Base-by-base conservation (phyloP, 352 stramenopile species). In the Aphanomyces astaci region DNA sequence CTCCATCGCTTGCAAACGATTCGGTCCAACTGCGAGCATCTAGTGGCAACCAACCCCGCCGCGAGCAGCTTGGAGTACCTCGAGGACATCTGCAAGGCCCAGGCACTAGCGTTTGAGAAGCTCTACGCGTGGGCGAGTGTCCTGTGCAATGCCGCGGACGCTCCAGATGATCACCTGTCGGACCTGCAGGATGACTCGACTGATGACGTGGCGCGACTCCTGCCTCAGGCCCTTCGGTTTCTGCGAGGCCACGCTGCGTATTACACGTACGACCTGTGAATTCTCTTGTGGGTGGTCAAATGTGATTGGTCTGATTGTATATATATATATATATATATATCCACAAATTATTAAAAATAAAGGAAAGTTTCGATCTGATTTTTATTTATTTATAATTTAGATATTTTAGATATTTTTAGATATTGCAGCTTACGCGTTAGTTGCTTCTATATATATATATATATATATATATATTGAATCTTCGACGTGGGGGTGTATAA, bases 81-180 rank as follows among this genome's bases (percentile, higher is more conserved):
- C 31, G 89, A 97, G 36, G 65, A 78, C 0, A 77, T 96, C 24
- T 79, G 80, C 33, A 83, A 83, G 66, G 84, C 92, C 72, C 86
- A 96, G 48, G 88, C 95, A 55, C 71, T 75, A n/a, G 90, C 87
- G 0, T 96, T 94, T 63, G 82, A 95, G 66, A 66, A 79, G 22
- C 68, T 97, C 62, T 97, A 96, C 73, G 71, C 86, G 28, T 97
- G 90, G 90, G 88, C 94, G 4, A 80, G 88, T 13, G 77, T 72
- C 27, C 86, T 94, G 33, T 96, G 89, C 69, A 75, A 73, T 4
- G 74, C 87, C 51, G 80, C 88, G 15, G 73, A 69, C 48, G 85
- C 95, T 51, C 79, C 84, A 10, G 36, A 43, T 15, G 36, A 43
- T 43, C 7, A 43, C 36, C 36, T 43, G n/a, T n/a, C n/a, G n/a